Evolutionary conservation across 805 yeast species (phyloP).

Genomic region (Candida sakaeoensis): DNA sequence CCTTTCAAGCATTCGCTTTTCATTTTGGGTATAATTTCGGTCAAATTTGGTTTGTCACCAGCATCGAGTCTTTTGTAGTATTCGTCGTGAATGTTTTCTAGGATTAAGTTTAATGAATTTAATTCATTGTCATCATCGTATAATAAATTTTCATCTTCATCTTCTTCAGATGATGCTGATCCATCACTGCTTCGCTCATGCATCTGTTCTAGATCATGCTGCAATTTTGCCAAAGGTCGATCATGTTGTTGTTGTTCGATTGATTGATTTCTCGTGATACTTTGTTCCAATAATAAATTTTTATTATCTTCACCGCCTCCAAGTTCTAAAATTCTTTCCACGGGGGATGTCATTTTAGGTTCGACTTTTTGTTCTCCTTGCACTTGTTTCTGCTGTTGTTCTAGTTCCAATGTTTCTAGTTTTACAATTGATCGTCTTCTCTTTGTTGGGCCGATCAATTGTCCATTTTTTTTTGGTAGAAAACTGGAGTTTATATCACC

Average conservation of each 20-base stretch:
- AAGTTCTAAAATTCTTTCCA: constrained; percentile 45
- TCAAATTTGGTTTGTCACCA: constrained; percentile 51
- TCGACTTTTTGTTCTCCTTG: too few relatives aligned
- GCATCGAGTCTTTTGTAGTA: constrained; percentile 52
- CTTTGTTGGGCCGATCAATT: constrained; percentile 57
- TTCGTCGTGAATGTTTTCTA: constrained; percentile 59
- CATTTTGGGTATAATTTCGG: constrained; percentile 69
- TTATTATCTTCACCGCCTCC: constrained; percentile 47
- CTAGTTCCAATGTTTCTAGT: constrained; percentile 39
- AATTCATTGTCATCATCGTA: constrained; percentile 83
- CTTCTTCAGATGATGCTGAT: constrained; percentile 20
- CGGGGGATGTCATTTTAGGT: constrained; percentile 31
- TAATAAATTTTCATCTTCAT: constrained; percentile 50
- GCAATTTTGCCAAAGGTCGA: constrained; percentile 80
- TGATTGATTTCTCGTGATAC: constrained; percentile 61
- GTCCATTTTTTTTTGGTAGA: constrained; percentile 72
- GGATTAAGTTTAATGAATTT: constrained; percentile 54
- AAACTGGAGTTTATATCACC: constrained; percentile 96
- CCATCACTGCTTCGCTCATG: constrained; percentile 17
- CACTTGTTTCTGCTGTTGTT: not conserved
- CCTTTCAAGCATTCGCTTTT: constrained; percentile 66
- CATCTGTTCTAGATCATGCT: constrained; percentile 58
- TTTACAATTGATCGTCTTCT: constrained; percentile 54
- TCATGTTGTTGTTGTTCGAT: constrained; percentile 78
- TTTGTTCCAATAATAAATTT: constrained; percentile 50